A percentile compares a stretch with the other conserved stretches of the same genome.
phyloP scores from a whole-genome alignment of 2,329 filamentous ascomycete genomes.

The Coniochaeta sp. region DNA sequence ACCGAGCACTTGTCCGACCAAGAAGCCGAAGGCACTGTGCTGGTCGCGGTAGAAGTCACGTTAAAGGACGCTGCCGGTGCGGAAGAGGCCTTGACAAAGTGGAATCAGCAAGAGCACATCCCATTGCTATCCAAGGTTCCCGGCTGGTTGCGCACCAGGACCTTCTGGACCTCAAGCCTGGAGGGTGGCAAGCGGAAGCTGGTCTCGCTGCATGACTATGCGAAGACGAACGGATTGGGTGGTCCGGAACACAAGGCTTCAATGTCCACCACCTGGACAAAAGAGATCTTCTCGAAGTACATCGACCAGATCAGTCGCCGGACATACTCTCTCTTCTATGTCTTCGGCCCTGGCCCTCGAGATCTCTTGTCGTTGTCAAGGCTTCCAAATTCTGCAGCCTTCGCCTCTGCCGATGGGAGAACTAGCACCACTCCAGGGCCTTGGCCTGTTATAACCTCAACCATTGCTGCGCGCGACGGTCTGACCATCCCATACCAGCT shows the following conservation, averaged over 20 bases:
- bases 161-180: slow-evolving; percentile 60
- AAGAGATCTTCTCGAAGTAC: slow-evolving; percentile 50
- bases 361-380: slow-evolving; percentile 54
- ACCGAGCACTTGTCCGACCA: slow-evolving; percentile 53
- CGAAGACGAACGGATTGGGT: slow-evolving; percentile 56
- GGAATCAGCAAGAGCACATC: slow-evolving; percentile 71
- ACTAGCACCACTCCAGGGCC: slow-evolving; percentile 47
- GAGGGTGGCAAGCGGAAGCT: slow-evolving; percentile 49
- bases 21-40: slow-evolving; percentile 50
- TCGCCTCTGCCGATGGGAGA: slow-evolving; percentile 44
- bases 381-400: slow-evolving; percentile 38
- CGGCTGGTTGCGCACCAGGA: slow-evolving; percentile 69
- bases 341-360: slow-evolving; percentile 67
- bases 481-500: slow-evolving; percentile 66
- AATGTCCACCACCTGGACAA: slow-evolving; percentile 53
- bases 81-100: slow-evolving; percentile 50
- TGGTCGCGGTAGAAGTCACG: slow-evolving; percentile 55
- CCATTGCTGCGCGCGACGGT: slow-evolving; percentile 60
- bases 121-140: slow-evolving; percentile 65
- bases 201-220: slow-evolving; percentile 67
- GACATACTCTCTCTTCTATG: slow-evolving; percentile 67
- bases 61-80: slow-evolving; percentile 43
- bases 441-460: slow-evolving; percentile 56
- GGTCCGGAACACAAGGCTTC: slow-evolving; percentile 58
- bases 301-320: slow-evolving; percentile 51